These are phyloP conservation scores for Pezicula rhizophila DNA, from an alignment of 2,329 filamentous ascomycete species.

Conservation along the genomic window DNA sequence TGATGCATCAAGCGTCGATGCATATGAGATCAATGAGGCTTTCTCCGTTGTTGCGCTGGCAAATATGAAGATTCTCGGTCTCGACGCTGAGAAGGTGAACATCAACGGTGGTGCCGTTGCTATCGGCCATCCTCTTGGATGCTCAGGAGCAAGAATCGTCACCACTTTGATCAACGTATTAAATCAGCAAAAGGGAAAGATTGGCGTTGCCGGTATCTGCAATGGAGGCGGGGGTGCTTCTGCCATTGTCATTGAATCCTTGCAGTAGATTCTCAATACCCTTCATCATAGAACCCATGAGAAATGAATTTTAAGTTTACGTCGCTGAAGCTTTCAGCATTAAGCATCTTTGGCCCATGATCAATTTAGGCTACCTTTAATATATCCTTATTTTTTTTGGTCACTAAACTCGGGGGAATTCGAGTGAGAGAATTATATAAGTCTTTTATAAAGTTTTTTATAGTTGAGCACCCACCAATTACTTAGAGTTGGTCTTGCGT, in stretches of 20 bases:
- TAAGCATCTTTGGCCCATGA: no score
- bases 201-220: conserved; percentile 92
- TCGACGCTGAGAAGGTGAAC: conserved; percentile 85
- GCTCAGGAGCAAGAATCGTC: conserved; percentile 88
- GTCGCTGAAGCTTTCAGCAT: neutral
- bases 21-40: conserved; percentile 98
- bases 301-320: neutral
- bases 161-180: conserved; percentile 85
- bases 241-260: conserved; percentile 77
- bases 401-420: no score
- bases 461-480: no score
- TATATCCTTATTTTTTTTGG: no score
- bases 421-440: no score
- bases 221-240: conserved; percentile 96
- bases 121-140: conserved; percentile 90
- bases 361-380: no score
- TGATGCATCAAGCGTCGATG: conserved; percentile 72
- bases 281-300: neutral
- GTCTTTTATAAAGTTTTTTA: no score
- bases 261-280: conserved; percentile 19
- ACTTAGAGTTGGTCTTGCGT: no score
- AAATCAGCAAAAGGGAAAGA: conserved; percentile 85
- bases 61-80: conserved; percentile 84
- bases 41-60: conserved; percentile 95
- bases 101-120: conserved; percentile 92